phyloP scores from a whole-genome alignment of 2,329 filamentous ascomycete species.

The Epichloe gansuensis region DNA sequence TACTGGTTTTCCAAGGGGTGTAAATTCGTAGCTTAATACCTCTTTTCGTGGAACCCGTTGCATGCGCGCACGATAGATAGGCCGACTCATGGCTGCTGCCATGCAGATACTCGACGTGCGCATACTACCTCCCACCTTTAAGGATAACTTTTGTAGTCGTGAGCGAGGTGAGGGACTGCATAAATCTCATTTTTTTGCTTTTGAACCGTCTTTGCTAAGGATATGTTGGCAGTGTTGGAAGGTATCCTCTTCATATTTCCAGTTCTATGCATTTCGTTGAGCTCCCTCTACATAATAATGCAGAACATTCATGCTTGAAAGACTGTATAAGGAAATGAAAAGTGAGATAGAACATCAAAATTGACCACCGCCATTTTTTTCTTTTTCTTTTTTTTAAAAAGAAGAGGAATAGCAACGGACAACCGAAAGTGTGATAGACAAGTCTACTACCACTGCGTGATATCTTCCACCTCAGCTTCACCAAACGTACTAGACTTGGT shows the following conservation, averaged over 20 bases:
- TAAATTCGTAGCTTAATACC: too few relatives aligned
- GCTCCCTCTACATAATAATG: neutral
- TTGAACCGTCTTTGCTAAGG: neutral
- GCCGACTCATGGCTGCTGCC: neutral
- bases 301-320: neutral
- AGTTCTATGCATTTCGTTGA: neutral
- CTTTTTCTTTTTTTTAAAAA: neutral
- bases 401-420: neutral
- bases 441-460: constrained; percentile 74
- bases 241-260: neutral
- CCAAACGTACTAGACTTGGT: constrained; percentile 88
- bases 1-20: too few relatives aligned
- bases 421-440: neutral
- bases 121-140: too few relatives aligned
- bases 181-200: neutral
- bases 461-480: constrained; percentile 91
- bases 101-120: neutral
- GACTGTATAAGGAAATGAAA: neutral
- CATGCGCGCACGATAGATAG: neutral
- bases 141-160: too few relatives aligned
- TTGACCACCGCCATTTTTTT: too few relatives aligned
- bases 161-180: neutral
- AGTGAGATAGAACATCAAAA: too few relatives aligned
- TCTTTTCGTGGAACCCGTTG: too few relatives aligned
- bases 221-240: neutral